Percentiles rank a stretch among this genome's conserved stretches.
Evolutionary conservation across 257 asterid genomes (phyloP).

Genomic region (Solanum gandarillasii): DNA sequence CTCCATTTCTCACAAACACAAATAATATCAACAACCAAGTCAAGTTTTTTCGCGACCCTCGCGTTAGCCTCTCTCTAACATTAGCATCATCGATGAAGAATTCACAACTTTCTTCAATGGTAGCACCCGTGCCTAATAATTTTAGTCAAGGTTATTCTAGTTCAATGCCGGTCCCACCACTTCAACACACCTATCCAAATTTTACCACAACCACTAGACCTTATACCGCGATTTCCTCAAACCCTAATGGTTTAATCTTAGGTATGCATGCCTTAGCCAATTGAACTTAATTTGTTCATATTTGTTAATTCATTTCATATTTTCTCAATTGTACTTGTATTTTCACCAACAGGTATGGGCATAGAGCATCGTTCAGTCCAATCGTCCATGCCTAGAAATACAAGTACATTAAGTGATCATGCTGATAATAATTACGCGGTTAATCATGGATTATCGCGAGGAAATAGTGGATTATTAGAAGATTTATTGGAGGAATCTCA

Average conservation of each 20-base stretch:
- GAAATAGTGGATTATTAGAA: slow-evolving; percentile 42
- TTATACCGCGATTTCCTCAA: background rate
- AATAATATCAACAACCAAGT: slow-evolving; percentile 8
- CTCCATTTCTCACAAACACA: background rate
- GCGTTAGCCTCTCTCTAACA: slow-evolving; percentile 23
- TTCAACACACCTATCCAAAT: slow-evolving; percentile 8
- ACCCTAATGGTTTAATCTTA: background rate
- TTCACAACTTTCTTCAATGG: slow-evolving; percentile 6
- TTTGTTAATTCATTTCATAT: background rate
- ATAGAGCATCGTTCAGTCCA: slow-evolving; percentile 34
- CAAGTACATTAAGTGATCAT: slow-evolving; percentile 18
- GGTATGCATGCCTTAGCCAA: background rate
- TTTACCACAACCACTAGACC: slow-evolving; percentile 1
- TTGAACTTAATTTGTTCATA: background rate
- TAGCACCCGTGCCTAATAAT: slow-evolving; percentile 4
- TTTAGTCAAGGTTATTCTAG: slow-evolving; percentile 5
- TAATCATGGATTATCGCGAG: background rate
- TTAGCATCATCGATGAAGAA: slow-evolving; percentile 16
- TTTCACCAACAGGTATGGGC: background rate
- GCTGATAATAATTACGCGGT: slow-evolving; percentile 15
- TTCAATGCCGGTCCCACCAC: slow-evolving; percentile 13
- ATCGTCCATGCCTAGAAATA: slow-evolving; percentile 10
- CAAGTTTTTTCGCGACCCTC: slow-evolving; percentile 9
- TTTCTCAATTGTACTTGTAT: background rate
- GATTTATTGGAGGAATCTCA: slow-evolving; percentile 41